Evolutionary conservation across 73 alveolate species (phyloP).

Genomic region (Breviolum minutum): DNA sequence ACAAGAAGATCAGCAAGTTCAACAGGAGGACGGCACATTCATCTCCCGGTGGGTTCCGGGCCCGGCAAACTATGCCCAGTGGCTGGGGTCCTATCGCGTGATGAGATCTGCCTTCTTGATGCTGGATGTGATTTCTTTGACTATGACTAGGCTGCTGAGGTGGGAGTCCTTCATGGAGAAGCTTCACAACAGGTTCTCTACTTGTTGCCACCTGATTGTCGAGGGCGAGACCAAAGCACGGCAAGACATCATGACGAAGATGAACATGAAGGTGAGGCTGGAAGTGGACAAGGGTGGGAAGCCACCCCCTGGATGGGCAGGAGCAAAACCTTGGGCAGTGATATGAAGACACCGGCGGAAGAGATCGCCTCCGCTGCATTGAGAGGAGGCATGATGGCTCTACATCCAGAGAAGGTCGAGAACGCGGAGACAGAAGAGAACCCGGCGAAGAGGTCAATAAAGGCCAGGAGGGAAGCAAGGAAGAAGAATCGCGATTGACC

Average conservation of each 20-base stretch:
- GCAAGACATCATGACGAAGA: background rate
- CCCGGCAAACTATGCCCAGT: background rate
- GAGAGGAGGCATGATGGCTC: background rate
- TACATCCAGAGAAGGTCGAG: background rate
- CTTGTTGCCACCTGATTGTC: background rate
- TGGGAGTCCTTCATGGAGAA: background rate
- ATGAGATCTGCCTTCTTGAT: background rate
- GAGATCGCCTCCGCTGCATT: background rate
- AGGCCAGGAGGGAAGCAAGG: background rate
- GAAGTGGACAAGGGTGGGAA: background rate
- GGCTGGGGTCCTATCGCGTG: background rate
- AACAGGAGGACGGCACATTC: background rate
- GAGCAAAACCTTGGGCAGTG: background rate
- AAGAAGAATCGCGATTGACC: background rate
- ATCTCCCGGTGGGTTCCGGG: no score
- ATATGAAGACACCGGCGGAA: background rate
- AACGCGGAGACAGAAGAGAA: background rate
- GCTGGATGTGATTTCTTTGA: background rate
- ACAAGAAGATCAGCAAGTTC: background rate
- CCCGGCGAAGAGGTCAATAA: background rate
- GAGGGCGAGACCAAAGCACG: background rate
- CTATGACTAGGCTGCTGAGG: background rate
- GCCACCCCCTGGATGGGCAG: background rate
- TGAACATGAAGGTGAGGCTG: background rate
- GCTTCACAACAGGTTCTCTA: background rate